Evolutionary conservation across 805 yeast genomes (phyloP).

Genomic region (Metschnikowia santaceciliae): DNA sequence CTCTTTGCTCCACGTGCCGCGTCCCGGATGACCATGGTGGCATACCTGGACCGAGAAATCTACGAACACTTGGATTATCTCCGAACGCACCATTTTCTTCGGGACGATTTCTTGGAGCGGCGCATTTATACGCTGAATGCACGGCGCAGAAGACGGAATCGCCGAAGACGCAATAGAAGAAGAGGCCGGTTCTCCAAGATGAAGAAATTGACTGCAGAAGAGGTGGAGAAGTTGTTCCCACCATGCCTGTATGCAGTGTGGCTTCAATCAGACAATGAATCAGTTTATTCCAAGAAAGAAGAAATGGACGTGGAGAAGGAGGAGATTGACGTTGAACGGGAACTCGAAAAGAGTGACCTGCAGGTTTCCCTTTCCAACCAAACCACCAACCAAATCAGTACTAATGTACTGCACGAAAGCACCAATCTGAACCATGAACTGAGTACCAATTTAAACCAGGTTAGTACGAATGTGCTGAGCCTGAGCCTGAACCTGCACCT

Average conservation of each 20-base stretch:
- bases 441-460: too few relatives aligned
- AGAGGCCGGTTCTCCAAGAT: conserved; percentile 41
- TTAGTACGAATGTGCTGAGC: background rate
- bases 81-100: conserved; percentile 28
- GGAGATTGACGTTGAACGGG: background rate
- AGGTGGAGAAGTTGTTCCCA: conserved; percentile 62
- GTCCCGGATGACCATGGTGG: conserved; percentile 10
- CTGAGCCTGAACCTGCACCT: background rate
- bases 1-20: conserved; percentile 14
- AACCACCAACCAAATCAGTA: background rate
- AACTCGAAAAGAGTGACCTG: background rate
- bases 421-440: too few relatives aligned
- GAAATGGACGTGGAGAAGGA: background rate
- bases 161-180: conserved; percentile 35
- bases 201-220: conserved; percentile 50
- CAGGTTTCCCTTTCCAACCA: background rate
- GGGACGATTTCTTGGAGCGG: conserved; percentile 29
- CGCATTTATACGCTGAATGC: conserved; percentile 16
- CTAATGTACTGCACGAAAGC: too few relatives aligned
- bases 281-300: conserved; percentile 1
- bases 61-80: conserved; percentile 35
- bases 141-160: conserved; percentile 9
- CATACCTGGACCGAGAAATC: conserved; percentile 24
- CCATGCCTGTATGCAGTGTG: conserved; percentile 53
- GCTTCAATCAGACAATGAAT: conserved; percentile 44